These are phyloP conservation scores for Metschnikowia chrysomelidarum DNA, from an alignment of 805 yeast genomes.

Conservation along the genomic window DNA sequence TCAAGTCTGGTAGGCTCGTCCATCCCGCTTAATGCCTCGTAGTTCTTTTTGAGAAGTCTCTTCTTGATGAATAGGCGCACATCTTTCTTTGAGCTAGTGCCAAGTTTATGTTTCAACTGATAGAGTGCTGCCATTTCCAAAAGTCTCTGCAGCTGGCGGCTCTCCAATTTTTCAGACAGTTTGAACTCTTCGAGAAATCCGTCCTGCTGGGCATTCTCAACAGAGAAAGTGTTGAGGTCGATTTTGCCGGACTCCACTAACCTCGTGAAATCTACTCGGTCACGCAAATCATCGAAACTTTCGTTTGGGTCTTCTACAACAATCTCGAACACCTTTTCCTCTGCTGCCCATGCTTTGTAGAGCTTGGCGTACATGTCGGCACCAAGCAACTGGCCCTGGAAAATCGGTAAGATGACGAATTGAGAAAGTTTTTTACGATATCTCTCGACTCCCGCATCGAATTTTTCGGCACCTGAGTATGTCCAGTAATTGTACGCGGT, in stretches of 20 bases:
- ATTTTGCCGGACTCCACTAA: constrained; percentile 9
- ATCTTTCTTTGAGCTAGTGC: constrained; percentile 30
- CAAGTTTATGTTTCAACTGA: constrained; percentile 26
- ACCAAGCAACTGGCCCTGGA: constrained; percentile 75
- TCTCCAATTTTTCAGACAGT: constrained; percentile 55
- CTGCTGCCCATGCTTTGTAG: constrained; percentile 52
- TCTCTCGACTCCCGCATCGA: constrained; percentile 43
- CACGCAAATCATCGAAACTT: constrained; percentile 86
- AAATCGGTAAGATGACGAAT: constrained; percentile 79
- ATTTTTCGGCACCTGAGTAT: constrained; percentile 52
- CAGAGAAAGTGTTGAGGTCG: constrained; percentile 10
- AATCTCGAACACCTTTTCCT: constrained; percentile 58
- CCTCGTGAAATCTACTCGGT: constrained; percentile 65
- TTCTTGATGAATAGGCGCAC: constrained; percentile 65
- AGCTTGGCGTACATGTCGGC: constrained; percentile 58
- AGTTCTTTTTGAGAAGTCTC: constrained; percentile 75
- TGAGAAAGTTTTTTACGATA: constrained; percentile 81
- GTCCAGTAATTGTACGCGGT: constrained; percentile 85
- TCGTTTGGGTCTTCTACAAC: constrained; percentile 96
- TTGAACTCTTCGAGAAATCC: constrained; percentile 44
- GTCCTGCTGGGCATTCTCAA: constrained; percentile 12
- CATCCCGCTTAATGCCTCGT: constrained; percentile 68
- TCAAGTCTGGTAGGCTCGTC: constrained; percentile 63
- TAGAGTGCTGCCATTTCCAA: constrained; percentile 70
- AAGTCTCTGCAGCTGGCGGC: constrained; percentile 73